phyloP scores from a whole-genome alignment of 2,329 filamentous ascomycete species.

The Colletotrichum viniferum region DNA sequence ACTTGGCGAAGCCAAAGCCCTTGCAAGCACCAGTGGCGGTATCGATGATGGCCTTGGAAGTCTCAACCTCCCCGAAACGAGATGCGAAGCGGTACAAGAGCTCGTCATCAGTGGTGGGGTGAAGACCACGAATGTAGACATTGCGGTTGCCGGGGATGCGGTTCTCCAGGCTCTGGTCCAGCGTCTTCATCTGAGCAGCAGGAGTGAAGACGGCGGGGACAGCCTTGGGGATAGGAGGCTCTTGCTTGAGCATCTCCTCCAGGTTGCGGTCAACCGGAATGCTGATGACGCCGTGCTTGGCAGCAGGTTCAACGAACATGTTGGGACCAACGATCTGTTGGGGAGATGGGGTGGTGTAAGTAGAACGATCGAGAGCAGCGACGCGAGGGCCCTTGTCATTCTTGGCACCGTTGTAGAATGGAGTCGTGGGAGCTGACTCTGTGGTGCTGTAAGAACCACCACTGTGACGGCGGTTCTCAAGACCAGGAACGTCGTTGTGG shows the following conservation, averaged over 20 bases:
- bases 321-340: slow-evolving; percentile 56
- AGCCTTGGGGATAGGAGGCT: slow-evolving; percentile 84
- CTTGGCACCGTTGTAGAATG: slow-evolving; percentile 64
- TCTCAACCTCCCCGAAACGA: slow-evolving; percentile 92
- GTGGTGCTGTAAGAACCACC: slow-evolving; percentile 69
- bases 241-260: slow-evolving; percentile 71
- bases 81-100: slow-evolving; percentile 81
- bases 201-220: slow-evolving; percentile 90
- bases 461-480: slow-evolving; percentile 63
- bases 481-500: slow-evolving; percentile 61
- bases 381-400: slow-evolving; percentile 65
- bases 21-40: slow-evolving; percentile 93
- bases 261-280: slow-evolving; percentile 54
- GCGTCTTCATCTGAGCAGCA: slow-evolving; percentile 82
- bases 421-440: slow-evolving; percentile 69
- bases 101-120: slow-evolving; percentile 93
- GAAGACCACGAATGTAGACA: slow-evolving; percentile 95
- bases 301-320: slow-evolving; percentile 41
- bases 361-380: slow-evolving; percentile 64
- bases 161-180: slow-evolving; percentile 94
- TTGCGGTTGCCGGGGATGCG: slow-evolving; percentile 91
- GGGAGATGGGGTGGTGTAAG: slow-evolving; percentile 71
- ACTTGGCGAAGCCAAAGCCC: slow-evolving; percentile 98
- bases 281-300: slow-evolving; percentile 43
- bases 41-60: slow-evolving; percentile 98